Evolutionary conservation across 1,139 yeast species (phyloP).

Genomic region (Scheffersomyces insectosa): DNA sequence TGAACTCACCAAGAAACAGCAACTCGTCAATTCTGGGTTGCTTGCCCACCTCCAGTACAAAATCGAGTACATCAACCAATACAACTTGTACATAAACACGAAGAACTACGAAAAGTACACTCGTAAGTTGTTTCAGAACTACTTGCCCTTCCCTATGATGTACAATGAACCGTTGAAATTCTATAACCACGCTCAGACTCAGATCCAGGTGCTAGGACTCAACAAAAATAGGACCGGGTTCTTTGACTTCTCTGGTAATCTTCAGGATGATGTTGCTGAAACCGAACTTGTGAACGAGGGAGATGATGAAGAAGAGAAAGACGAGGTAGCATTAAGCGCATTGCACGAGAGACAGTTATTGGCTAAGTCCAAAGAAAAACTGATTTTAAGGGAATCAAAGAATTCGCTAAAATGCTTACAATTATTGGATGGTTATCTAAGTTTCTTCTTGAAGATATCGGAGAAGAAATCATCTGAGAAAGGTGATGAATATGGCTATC

Average conservation of each 20-base stretch:
- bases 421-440: conserved; percentile 35
- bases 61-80: conserved; percentile 54
- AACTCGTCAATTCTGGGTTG: conserved; percentile 16
- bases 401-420: conserved; percentile 54
- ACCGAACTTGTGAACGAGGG: conserved; percentile 33
- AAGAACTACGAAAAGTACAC: conserved; percentile 67
- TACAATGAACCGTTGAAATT: conserved; percentile 69
- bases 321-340: conserved; percentile 48
- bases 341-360: conserved; percentile 52
- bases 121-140: conserved; percentile 56
- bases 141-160: conserved; percentile 84
- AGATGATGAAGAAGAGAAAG: conserved; percentile 21
- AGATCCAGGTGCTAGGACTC: conserved; percentile 44
- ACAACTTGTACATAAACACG: conserved; percentile 59
- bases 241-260: conserved; percentile 21
- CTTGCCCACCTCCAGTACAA: conserved; percentile 34
- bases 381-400: conserved; percentile 48
- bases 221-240: conserved; percentile 30
- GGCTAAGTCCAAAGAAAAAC: conserved; percentile 40
- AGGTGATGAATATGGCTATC: conserved; percentile 7
- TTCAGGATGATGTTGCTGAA: conserved; percentile 18
- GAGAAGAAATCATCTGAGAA: conserved; percentile 6
- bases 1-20: conserved; percentile 6
- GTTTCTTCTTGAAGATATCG: conserved; percentile 10
- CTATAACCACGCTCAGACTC: conserved; percentile 47